Evolutionary conservation across 164 flowering plant species (phyloP), one percentile per base, ranked within the genome.

Genomic region (Umbellularia californica): DNA sequence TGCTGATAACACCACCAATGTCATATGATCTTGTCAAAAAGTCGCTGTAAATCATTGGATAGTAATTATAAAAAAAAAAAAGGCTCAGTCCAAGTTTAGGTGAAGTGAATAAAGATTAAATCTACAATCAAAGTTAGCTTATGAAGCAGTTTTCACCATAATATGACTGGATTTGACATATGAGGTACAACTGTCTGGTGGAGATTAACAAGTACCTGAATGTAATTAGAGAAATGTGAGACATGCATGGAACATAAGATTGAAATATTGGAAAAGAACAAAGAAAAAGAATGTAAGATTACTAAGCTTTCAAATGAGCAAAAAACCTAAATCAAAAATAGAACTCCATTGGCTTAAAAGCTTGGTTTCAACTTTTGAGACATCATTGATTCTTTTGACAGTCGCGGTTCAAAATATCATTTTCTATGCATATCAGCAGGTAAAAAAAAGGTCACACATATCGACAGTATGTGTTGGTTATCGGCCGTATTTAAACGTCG

Each of bases 11-110:
- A 75, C 99, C 99, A 20, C 99, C 99, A 79, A 92, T 88, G 79
- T 93, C 98, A 85, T 95, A 95, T 52, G 99, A 95, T 82, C 90
- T 86, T 65, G 99, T 92, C 76, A 95, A 87, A 65, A 95, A 93
- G 82, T 95, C 99, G 79, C 99, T 95, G 98, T 91, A 87, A 7
- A 75, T 70, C 23, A 52, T 25, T 67, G 72, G 47, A 28, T 33
- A 28, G 73, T 55, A 51, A 70, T 41, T 1, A 41, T 41, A 41
- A 41, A 5, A 41, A 41, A 3, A 5, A 41, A 41, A 41, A 30
- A 50, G 82, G 83, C 24, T 58, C 27, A 23, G 23, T 28, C 65
- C 25, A 70, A 72, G 65, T 65, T 63, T 7, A 6, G 7, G 10
- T 25, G 68, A 70, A 52, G 65, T 17, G 12, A 71, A 24, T 23